These are phyloP conservation scores for Populus tremula DNA, from an alignment of 345 rosid genomes.

Conservation along the genomic window DNA sequence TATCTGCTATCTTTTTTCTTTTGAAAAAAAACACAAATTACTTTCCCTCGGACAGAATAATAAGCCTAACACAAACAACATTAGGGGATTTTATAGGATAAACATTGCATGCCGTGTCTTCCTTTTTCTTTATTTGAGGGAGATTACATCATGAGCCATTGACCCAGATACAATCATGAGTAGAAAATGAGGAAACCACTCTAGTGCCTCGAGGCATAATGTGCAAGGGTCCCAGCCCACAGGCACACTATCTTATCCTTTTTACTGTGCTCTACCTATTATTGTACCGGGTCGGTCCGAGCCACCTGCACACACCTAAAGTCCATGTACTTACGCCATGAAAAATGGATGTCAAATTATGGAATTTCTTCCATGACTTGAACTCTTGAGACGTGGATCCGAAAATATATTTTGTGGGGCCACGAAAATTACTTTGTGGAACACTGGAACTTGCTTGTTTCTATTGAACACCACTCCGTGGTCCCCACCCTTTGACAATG, in stretches of 20 bases:
- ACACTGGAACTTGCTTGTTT: background rate
- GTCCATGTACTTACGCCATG: too few species aligned
- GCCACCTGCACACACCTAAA: too few species aligned
- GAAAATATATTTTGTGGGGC: constrained; percentile 2
- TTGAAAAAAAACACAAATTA: background rate
- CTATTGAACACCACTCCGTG: background rate
- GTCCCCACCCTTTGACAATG: background rate
- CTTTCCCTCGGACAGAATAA: background rate
- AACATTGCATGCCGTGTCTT: background rate
- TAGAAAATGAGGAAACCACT: constrained; percentile 1
- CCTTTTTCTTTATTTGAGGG: constrained; percentile 1
- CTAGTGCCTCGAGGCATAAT: background rate
- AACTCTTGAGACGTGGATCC: background rate
- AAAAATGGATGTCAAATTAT: too few species aligned
- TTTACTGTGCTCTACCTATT: too few species aligned
- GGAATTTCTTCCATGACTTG: background rate
- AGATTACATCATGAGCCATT: constrained; percentile 41
- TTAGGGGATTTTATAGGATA: background rate
- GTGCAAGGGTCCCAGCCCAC: background rate
- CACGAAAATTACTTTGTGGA: background rate
- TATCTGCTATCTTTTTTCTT: background rate
- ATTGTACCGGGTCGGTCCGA: too few species aligned
- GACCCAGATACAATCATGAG: constrained; percentile 29
- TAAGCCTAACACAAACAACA: background rate
- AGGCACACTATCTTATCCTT: too few species aligned